Conservation (phyloP, 306 rosid genomes). For the Cucurbita moschata region DNA sequence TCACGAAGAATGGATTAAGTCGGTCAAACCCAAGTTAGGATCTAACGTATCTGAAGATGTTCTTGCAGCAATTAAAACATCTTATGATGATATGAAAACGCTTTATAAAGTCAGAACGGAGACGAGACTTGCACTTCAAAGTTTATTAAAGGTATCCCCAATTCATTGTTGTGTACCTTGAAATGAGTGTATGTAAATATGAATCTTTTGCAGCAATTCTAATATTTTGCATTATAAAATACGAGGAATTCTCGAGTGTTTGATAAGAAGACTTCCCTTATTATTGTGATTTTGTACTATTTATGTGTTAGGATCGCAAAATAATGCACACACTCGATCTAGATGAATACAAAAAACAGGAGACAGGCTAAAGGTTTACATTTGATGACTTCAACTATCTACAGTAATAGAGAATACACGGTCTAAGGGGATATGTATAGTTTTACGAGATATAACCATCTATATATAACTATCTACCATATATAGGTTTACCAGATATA, state of each 20-base stretch:
- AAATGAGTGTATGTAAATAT: neutral
- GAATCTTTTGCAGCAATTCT: neutral
- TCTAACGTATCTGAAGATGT: constrained; percentile 35
- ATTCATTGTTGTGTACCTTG: neutral
- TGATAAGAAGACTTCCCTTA: neutral
- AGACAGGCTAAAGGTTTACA: too few relatives aligned
- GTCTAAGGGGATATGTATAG: too few relatives aligned
- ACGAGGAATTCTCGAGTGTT: neutral
- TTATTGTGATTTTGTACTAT: neutral
- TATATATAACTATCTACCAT: too few relatives aligned
- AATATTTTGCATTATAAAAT: neutral
- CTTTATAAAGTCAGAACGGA: constrained; percentile 69
- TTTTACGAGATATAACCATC: too few relatives aligned
- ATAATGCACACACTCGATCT: too few relatives aligned
- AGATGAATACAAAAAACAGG: too few relatives aligned
- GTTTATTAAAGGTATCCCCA: constrained; percentile 51
- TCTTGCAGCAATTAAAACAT: constrained; percentile 36
- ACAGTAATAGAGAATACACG: too few relatives aligned
- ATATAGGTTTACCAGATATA: too few relatives aligned
- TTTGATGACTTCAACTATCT: too few relatives aligned
- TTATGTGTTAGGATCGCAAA: too few relatives aligned
- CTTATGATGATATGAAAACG: constrained; percentile 45
- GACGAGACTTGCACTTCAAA: constrained; percentile 66
- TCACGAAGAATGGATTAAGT: constrained; percentile 72
- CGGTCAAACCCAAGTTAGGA: constrained; percentile 57